A percentile compares a stretch with the other conserved stretches of the same genome.
phyloP scores from a whole-genome alignment of 1,284 basidiomycete genomes.

The Salmacisia buchloeana region DNA sequence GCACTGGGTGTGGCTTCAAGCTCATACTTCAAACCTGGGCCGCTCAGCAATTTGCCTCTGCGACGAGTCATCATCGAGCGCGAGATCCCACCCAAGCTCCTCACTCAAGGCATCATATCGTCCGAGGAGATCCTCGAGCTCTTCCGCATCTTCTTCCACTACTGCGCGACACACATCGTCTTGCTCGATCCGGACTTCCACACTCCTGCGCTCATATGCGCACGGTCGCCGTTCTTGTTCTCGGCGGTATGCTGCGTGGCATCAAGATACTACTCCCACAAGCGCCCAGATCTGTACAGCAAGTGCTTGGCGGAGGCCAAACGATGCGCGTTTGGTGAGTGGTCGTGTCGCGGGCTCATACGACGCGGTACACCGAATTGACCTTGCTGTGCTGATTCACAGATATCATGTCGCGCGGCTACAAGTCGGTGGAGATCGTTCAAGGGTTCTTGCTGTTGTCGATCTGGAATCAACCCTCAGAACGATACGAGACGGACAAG shows the following conservation, averaged over 20 bases:
- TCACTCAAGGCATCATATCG: conserved; percentile 72
- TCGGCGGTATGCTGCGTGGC: conserved; percentile 77
- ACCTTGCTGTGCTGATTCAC: not conserved
- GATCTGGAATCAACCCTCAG: conserved; percentile 50
- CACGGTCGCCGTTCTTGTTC: conserved; percentile 47
- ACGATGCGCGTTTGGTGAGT: conserved; percentile 69
- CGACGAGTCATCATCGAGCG: conserved; percentile 82
- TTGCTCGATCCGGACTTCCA: conserved; percentile 49
- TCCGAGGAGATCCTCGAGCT: conserved; percentile 76
- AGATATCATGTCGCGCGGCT: conserved; percentile 58
- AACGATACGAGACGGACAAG: conserved; percentile 82
- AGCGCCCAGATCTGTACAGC: conserved; percentile 74
- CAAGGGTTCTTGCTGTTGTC: conserved; percentile 52
- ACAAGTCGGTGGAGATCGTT: conserved; percentile 79
- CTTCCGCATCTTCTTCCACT: conserved; percentile 74
- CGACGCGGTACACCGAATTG: not conserved
- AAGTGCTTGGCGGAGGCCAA: conserved; percentile 76
- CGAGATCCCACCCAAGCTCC: conserved; percentile 72
- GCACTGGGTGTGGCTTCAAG: conserved; percentile 75
- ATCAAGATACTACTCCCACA: conserved; percentile 72
- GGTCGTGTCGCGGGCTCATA: conserved; percentile 59
- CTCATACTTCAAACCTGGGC: conserved; percentile 88
- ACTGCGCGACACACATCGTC: conserved; percentile 51
- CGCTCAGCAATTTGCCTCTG: conserved; percentile 53
- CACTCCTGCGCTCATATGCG: conserved; percentile 47